Evolutionary conservation across 2,329 filamentous ascomycete species (phyloP).

Genomic region (Calonectria leucothoes): DNA sequence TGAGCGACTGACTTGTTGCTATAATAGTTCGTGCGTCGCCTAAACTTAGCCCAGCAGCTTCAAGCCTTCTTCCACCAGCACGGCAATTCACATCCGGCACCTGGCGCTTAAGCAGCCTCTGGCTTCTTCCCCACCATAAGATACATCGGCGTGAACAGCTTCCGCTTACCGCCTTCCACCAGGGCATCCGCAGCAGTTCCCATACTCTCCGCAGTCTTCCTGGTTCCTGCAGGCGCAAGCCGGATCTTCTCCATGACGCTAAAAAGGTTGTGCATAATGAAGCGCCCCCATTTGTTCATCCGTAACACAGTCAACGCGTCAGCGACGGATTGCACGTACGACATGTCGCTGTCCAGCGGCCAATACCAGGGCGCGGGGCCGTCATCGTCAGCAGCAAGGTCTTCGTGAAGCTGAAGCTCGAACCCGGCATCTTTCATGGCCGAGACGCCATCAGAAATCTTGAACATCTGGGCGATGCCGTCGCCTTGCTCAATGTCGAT

Average conservation of each 20-base stretch:
- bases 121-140: conserved; percentile 91
- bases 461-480: conserved; percentile 95
- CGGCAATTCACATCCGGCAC: background rate
- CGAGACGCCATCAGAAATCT: conserved; percentile 78
- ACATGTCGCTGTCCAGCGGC: conserved; percentile 80
- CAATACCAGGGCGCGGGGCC: conserved; percentile 87
- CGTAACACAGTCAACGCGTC: conserved; percentile 83
- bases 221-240: conserved; percentile 80
- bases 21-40: background rate
- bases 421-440: conserved; percentile 90
- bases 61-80: background rate
- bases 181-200: conserved; percentile 81
- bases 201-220: conserved; percentile 88
- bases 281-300: conserved; percentile 85
- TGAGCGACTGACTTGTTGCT: background rate
- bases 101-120: background rate
- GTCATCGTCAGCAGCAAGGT: conserved; percentile 66
- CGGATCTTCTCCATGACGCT: conserved; percentile 77
- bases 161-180: conserved; percentile 83
- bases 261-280: conserved; percentile 77
- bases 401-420: conserved; percentile 66
- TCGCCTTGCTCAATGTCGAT: conserved; percentile 92
- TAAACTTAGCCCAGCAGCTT: background rate
- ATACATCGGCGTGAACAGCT: conserved; percentile 97
- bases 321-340: conserved; percentile 78